Base-by-base conservation (phyloP, 805 yeast genomes). In the Ogataea nitratoaversa region DNA sequence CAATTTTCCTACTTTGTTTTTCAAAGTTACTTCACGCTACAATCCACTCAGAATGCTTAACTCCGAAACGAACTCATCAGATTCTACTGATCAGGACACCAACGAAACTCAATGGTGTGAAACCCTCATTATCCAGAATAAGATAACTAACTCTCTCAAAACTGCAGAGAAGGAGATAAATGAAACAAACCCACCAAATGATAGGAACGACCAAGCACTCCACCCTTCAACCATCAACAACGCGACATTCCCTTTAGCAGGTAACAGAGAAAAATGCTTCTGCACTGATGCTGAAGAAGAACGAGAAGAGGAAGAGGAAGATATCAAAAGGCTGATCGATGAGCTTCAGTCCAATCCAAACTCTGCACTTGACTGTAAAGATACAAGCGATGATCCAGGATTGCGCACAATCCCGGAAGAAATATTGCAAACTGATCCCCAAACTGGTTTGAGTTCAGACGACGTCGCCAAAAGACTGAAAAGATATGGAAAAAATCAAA, bases 401-500 rank as follows among this genome's bases (percentile, higher is more conserved):
- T 78, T 80, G 65, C 79, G 82, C 67, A 84, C 84, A 46, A 88
- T 87, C 39, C 95, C 95, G 41, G 95, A 88, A 57, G 93, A 84
- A 60, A 68, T 84, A 52, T 74, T 87, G 58, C 82, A 84, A 67
- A 87, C 96, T 47, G 86, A 83, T 71, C 89, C 90, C 39, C 62
- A 78, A 38, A 62, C 63, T 55, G 96, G 96, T 78, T 76, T 87
- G 60, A 64, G 82, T 47, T 68, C 78, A 46, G 95, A 83, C 34
- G 95, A 87, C 66, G 95, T 85, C 44, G 41, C 66, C 60, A 80
- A 73, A 66, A 82, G 96, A 76, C 78, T 95, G 72, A 86, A 85
- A 85, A 85, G 82, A 78, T 87, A 68, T 62, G 96, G 96, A 76
- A 70, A 78, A 50, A 87, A 87, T 70, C 90, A 84, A 71, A 84